Evolutionary conservation across 768 basidiomycete genomes (phyloP), one percentile per base, ranked within the genome.

Genomic region (Tylopilus plumbeoviolaceoides): DNA sequence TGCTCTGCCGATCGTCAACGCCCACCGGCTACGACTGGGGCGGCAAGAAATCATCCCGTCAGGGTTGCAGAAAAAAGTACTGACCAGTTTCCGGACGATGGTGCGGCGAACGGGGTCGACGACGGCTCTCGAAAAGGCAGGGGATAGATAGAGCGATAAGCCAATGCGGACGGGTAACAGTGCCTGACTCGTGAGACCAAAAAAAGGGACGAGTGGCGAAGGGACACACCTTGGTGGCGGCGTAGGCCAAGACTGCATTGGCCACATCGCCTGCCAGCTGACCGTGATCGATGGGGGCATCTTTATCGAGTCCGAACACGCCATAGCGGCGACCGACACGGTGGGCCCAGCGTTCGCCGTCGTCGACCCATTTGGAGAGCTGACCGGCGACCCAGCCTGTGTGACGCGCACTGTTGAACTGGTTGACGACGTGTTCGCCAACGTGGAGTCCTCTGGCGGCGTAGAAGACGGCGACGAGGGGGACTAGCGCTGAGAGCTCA

Each of bases 161-260:
- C 80, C 89, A 55, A 93, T 79, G 14, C 91, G 80, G 20, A 85
- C 61, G 15, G 91, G 91, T 5, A 92, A 65, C 10, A 91, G 62
- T 1, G 87, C 88, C 91, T 93, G 47, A 21, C 21, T 30, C 2
- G 27, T 14, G 21, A 44, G 45, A 55, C 5, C 39, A 21, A 15
- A 21, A 15, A 36, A 39, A 47, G 36, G 30, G 4, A 18, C 23
- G 23, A 3, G 23, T 5, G 6, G 25, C 6, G 5, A 7, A 20
- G 12, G 2, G 4, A n/a, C 17, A 33, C 60, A 87, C 91, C 79
- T 93, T 93, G 46, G 85, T 87, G 17, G 81, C 73, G 1, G 81
- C 84, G 65, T 94, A 95, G 3, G 91, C 92, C 44, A 91, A 73
- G 9, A 91, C 79, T 3, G 83, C 89, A 64, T 93, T 92, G 5